These are phyloP conservation scores for Colletotrichum sidae DNA, from an alignment of 2,329 filamentous ascomycete species.

Conservation along the genomic window DNA sequence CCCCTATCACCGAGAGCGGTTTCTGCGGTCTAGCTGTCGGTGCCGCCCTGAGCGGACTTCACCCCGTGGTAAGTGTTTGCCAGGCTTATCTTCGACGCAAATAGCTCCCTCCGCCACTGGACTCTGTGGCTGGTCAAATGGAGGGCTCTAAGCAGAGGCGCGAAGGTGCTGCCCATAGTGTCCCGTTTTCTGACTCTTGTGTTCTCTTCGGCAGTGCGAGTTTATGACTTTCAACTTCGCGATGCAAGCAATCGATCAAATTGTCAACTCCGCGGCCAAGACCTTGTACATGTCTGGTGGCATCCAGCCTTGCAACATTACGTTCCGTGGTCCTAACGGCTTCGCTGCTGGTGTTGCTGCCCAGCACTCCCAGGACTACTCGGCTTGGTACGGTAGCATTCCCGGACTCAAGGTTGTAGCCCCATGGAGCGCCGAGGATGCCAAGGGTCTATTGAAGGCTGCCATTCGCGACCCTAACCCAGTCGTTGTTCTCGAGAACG, in stretches of 20 bases:
- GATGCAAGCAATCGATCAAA: constrained; percentile 99
- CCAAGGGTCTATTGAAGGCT: constrained; percentile 97
- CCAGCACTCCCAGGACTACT: constrained; percentile 99
- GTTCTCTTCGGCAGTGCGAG: constrained; percentile 75
- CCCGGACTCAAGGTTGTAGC: constrained; percentile 97
- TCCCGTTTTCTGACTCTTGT: constrained; percentile 11
- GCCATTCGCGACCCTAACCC: constrained; percentile 99
- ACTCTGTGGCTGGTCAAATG: neutral
- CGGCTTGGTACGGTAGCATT: constrained; percentile 98
- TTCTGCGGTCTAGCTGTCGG: constrained; percentile 95
- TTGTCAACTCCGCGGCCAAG: constrained; percentile 99
- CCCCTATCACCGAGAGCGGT: constrained; percentile 96
- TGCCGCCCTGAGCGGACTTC: constrained; percentile 92
- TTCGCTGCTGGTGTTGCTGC: constrained; percentile 96
- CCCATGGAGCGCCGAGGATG: constrained; percentile 97
- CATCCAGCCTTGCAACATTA: constrained; percentile 99
- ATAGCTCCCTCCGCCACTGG: neutral
- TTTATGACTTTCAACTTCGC: constrained; percentile 99
- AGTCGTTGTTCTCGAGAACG: constrained; percentile 90
- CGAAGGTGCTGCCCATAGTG: neutral
- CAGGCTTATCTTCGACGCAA: neutral
- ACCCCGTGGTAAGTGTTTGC: constrained; percentile 81
- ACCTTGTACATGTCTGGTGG: constrained; percentile 99
- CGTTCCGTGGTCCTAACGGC: constrained; percentile 98
- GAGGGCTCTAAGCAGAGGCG: neutral